Conservation (phyloP, 169 alveolate genomes). For the Plasmodium knowlesi region DNA sequence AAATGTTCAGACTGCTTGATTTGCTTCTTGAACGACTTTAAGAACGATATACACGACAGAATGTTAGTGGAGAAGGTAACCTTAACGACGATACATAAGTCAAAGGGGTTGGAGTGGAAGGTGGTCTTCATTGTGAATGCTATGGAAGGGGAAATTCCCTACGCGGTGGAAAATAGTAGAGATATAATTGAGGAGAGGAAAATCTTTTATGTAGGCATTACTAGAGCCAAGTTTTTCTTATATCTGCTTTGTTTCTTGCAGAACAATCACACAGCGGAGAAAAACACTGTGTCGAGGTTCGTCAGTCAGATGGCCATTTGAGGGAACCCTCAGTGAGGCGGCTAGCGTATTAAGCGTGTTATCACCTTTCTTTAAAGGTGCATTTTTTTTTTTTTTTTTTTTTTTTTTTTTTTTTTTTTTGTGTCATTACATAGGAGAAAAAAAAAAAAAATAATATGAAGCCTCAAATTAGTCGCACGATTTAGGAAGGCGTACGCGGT, state of each 20-base stretch:
- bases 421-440: background rate
- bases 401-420: too few species aligned
- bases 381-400: too few species aligned
- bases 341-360: background rate
- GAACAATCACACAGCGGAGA: constrained; percentile 29
- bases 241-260: constrained; percentile 41
- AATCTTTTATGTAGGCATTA: constrained; percentile 87
- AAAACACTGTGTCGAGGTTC: constrained; percentile 54
- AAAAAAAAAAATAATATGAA: background rate
- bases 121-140: constrained; percentile 84
- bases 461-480: background rate
- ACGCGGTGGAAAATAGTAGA: constrained; percentile 10
- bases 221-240: constrained; percentile 81
- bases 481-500: background rate
- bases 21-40: constrained; percentile 48
- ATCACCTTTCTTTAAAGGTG: background rate
- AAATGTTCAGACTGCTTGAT: constrained; percentile 38
- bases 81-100: constrained; percentile 85
- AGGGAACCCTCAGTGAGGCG: background rate
- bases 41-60: constrained; percentile 58
- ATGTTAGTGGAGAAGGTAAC: constrained; percentile 79
- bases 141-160: constrained; percentile 82
- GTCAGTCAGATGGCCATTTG: constrained; percentile 37
- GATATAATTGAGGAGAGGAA: constrained; percentile 88
- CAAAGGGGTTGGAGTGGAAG: constrained; percentile 90